Evolutionary conservation across 176 grass and related monocot species (phyloP).

Genomic region (Zea mays): DNA sequence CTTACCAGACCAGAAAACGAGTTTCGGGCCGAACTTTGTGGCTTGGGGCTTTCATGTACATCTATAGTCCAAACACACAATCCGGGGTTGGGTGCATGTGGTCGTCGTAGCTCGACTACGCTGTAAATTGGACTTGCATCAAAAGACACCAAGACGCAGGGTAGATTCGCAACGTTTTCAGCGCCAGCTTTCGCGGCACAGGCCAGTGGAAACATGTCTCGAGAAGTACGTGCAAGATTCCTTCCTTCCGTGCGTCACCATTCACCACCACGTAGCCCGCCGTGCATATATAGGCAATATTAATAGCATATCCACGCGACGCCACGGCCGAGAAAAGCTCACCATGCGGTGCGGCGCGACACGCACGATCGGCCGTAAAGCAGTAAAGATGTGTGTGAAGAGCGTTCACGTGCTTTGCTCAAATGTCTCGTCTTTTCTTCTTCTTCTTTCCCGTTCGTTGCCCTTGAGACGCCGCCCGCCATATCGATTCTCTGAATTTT

Average conservation of each 20-base stretch:
- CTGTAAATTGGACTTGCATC: conserved; percentile 26
- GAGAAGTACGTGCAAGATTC: conserved; percentile 25
- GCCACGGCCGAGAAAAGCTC: neutral
- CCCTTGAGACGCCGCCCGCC: neutral
- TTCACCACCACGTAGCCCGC: too few relatives aligned
- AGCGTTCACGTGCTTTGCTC: neutral
- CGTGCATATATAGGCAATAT: neutral
- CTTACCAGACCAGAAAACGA: too few relatives aligned
- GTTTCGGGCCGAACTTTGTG: too few relatives aligned
- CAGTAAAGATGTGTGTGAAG: neutral
- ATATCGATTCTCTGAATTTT: neutral
- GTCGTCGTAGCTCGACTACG: neutral
- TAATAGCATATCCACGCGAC: neutral
- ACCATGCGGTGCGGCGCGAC: neutral
- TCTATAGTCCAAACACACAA: too few relatives aligned
- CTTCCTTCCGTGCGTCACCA: neutral
- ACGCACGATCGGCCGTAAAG: neutral
- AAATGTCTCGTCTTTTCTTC: too few relatives aligned
- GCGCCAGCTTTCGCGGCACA: neutral
- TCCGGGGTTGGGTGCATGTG: neutral
- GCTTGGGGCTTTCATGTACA: too few relatives aligned
- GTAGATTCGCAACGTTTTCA: conserved; percentile 19
- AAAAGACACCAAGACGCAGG: neutral
- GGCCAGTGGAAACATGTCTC: neutral
- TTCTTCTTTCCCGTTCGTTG: neutral